Base-by-base conservation (phyloP, 2,329 filamentous ascomycete genomes). In the Fusarium sororula region DNA sequence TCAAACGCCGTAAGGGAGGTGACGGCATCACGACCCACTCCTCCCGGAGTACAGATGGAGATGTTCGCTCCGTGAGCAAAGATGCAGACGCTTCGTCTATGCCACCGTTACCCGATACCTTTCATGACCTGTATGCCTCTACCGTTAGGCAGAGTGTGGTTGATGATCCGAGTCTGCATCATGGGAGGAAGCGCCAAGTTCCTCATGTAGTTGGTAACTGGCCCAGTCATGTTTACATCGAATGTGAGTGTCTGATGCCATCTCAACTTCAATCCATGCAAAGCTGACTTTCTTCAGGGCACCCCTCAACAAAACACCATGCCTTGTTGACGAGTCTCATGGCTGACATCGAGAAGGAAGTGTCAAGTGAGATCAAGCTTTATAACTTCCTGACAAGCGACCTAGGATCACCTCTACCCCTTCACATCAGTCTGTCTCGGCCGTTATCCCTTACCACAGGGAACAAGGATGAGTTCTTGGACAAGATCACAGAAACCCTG, bases 351-450 rank as follows among this genome's bases (percentile, higher is more conserved):
- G 79, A 81, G 60, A 69, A 63, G 6, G 79, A 78, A 15, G 76
- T 85, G 13, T 76, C 77, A 24, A 68, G 77, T 48, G 75, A 78
- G 50, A 74, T 81, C n/a, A 76, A 83, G 59, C 84, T 96, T 24
- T 87, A 91, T 72, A 92, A 89, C 72, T 90, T 96, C 68, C 85
- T 98, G 11, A 89, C 88, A 47, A 97, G 92, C 72, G 93, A 96
- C 66, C 88, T 98, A 2, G 93, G 91, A 66, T 90, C 91, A 11
- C 91, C 93, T 10, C 85, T 94, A 56, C 96, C 96, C 7, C 87
- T 99, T 53, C 96, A 99, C 82, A 91, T 99, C 78, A 98, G 95
- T 75, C 88, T 99, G 12, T 98, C 96, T 13, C 89, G 94, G 11
- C 93, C 96, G 0, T 85, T 98, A 57, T 88, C 91, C 18, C 89